Evolutionary conservation across 495 filamentous ascomycete species (phyloP), one percentile per base, ranked within the genome.

Genomic region (Daldinia concentrica): DNA sequence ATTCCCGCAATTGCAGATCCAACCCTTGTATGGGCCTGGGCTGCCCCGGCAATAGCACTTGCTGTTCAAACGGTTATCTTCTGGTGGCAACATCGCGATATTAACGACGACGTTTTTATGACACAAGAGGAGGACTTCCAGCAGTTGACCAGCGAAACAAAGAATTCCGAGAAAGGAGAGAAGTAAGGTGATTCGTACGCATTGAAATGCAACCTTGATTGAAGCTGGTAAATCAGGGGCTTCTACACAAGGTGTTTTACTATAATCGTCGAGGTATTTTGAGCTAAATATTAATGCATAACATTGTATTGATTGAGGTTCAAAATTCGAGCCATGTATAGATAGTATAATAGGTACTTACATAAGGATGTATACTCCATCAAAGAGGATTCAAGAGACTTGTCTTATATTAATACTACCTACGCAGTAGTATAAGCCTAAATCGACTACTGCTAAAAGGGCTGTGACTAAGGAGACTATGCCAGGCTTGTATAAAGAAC

Each of bases 1-100:
- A 77, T 85, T 29, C 88, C 89, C 0, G 83, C 85, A 1, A 83
- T 86, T 1, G 76, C 77, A 37, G 86, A 91, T 54, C 88, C 89
- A 0, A 83, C 83, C 17, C 69, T 80, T 12, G 62, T 80, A 1
- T 87, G 85, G 85, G 79, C 86, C 32, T 89, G 86, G 85, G 81
- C 77, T 6, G 84, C 80, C 4, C 82, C 86, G 12, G 83, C 84
- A 0, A 79, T 84, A 34, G 83, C 82, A 11, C 79, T 86, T 12
- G 78, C 78, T 17, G 72, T 82, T 4, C 84, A 86, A 68, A 84
- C 82, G 0, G 59, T 85, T 15, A 69, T 86, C 37, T 87, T 88
- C 65, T 83, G 78, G 79, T 81, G 76, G 72, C 74, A 78, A 11
- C 85, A 85, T 71, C 78, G 76, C 37, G 68, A 79, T 41, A 56